Base-by-base conservation (phyloP, 2,329 filamentous ascomycete genomes). In the Emericellopsis atlantica region DNA sequence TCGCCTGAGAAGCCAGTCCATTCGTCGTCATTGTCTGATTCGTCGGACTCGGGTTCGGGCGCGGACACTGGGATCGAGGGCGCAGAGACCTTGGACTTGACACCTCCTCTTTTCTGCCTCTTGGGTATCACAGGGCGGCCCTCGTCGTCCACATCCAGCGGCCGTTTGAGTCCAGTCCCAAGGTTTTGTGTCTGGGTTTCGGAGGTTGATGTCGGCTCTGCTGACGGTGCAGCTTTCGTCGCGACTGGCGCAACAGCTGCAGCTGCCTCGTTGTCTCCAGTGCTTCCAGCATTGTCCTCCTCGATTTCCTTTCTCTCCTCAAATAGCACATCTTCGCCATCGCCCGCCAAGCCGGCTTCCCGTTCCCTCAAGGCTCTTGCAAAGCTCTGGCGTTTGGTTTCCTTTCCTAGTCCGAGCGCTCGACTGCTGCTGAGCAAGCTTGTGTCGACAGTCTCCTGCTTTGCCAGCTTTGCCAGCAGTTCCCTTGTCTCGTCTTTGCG, bases 401-500 rank as follows among this genome's bases (percentile, higher is more conserved):
- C 81, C 54, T 69, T 79, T 40, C 69, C 75, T 49, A 81, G 77
- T 1, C 89, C 89, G 8, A 96, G 63, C 43, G 78, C 77, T 49
- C 77, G 84, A 40, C 82, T 84, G 57, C 87, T 95, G 43, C 79
- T 72, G 45, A 94, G 81, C 16, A 87, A 65, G 46, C 75, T 85
- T 1, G 86, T 94, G 56, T 96, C 89, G 49, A 92, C 75, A 29
- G 26, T 29, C 54, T 83, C 88, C 41, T 77, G 72, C 45, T 77
- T 71, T 15, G 85, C 84, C 22, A 98, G 71, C 56, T 92, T 89
- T 55, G 84, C 84, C 51, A 96, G 70, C 24, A 98, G 67, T 43
- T 79, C 83, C 23, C 85, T 70, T 53, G 86, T 94, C 59, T 96
- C 90, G 55, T 98, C 92, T 59, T 94, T 95, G 59, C 81, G 84